Percentiles rank a stretch among this genome's conserved stretches.
These are phyloP conservation scores for Phlebiopsis gigantea DNA, from an alignment of 768 basidiomycete species.

Conservation along the genomic window DNA sequence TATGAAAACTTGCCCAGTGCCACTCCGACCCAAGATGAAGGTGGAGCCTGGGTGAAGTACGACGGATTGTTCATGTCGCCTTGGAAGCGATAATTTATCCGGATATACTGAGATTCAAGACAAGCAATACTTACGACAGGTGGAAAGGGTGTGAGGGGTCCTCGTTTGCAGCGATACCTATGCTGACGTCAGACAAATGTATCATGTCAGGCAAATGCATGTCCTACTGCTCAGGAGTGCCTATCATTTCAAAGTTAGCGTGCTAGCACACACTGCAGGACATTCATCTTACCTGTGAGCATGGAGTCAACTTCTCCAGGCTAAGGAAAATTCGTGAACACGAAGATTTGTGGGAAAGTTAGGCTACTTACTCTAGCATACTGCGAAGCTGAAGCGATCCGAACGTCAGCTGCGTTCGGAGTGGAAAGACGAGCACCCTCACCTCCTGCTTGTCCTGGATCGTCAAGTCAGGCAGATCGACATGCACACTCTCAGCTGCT, in stretches of 20 bases:
- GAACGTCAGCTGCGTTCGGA: neutral
- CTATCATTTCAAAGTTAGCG: too few relatives aligned
- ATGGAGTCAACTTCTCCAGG: too few relatives aligned
- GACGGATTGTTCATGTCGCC: conserved; percentile 46
- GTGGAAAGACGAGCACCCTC: neutral
- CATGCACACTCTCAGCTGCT: neutral
- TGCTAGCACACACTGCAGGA: too few relatives aligned
- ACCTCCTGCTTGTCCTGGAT: conserved; percentile 46
- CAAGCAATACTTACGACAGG: conserved; percentile 23
- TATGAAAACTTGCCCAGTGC: conserved; percentile 41
- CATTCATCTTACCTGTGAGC: too few relatives aligned
- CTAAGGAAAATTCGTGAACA: too few relatives aligned
- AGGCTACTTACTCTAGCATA: conserved; percentile 56
- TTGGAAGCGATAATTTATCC: conserved; percentile 7
- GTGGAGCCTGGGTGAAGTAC: conserved; percentile 54
- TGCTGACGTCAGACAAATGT: neutral
- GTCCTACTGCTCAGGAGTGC: too few relatives aligned
- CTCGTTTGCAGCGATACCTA: conserved; percentile 46
- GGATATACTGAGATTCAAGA: neutral
- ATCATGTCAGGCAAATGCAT: too few relatives aligned
- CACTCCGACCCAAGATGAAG: conserved; percentile 57
- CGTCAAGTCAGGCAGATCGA: conserved; percentile 29
- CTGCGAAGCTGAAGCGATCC: conserved; percentile 51
- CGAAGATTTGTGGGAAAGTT: too few relatives aligned
- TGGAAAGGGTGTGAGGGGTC: conserved; percentile 32